Evolutionary conservation across 2,329 filamentous ascomycete genomes (phyloP).

Genomic region (Aspergillus sp.): DNA sequence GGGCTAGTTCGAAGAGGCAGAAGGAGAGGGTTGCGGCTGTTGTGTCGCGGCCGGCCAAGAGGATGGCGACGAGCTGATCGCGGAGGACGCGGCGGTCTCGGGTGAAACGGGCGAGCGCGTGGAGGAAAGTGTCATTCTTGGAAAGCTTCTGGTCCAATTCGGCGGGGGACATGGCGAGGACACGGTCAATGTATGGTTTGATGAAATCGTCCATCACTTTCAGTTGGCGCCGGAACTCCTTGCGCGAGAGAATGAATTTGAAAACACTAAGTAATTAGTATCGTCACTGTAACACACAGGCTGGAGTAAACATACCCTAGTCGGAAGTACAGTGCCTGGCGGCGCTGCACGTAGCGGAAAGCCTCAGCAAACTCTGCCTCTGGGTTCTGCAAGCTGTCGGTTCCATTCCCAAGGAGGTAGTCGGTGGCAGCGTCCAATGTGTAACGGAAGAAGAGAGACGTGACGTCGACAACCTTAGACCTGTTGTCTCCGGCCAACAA

Average conservation of each 20-base stretch:
- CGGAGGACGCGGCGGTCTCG: conserved; percentile 65
- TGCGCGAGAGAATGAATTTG: conserved; percentile 62
- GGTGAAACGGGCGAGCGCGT: conserved; percentile 80
- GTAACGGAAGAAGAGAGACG: conserved; percentile 77
- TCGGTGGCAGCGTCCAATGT: conserved; percentile 84
- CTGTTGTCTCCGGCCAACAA: conserved; percentile 57
- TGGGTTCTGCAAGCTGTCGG: conserved; percentile 61
- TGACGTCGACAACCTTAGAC: conserved; percentile 62
- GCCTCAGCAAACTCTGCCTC: conserved; percentile 74
- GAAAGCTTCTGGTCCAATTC: conserved; percentile 70
- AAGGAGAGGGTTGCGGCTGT: conserved; percentile 80
- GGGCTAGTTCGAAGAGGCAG: conserved; percentile 77
- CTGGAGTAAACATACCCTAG: conserved; percentile 50
- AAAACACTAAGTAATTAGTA: conserved; percentile 51
- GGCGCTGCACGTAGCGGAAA: conserved; percentile 74
- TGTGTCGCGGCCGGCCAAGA: conserved; percentile 81
- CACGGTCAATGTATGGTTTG: conserved; percentile 72
- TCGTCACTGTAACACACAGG: not conserved
- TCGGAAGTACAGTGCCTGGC: conserved; percentile 68
- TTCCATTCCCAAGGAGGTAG: conserved; percentile 76
- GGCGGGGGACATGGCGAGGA: conserved; percentile 66
- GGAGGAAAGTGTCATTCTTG: conserved; percentile 80
- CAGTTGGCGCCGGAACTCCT: conserved; percentile 63
- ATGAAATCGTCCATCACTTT: conserved; percentile 74
- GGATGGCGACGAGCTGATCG: conserved; percentile 78